These are phyloP conservation scores for Daldinia vernicosa DNA, from an alignment of 495 filamentous ascomycete species.

Conservation along the genomic window DNA sequence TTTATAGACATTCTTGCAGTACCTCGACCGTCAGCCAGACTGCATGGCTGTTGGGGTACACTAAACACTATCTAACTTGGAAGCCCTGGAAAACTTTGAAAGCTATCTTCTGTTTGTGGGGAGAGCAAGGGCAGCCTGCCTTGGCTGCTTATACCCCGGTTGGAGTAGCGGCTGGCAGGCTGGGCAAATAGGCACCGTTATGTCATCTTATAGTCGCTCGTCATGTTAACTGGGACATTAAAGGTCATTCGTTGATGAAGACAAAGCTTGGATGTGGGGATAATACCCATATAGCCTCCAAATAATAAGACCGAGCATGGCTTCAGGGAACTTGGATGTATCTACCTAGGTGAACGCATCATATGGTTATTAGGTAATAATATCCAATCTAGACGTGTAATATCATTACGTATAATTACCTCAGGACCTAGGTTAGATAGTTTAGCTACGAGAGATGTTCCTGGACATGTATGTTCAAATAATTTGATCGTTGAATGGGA, in stretches of 20 bases:
- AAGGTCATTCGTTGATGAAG: neutral
- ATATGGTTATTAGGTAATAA: neutral
- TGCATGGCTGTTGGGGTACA: neutral
- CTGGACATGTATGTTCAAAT: neutral
- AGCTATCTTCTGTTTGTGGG: conserved; percentile 19
- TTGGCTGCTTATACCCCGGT: conserved; percentile 13
- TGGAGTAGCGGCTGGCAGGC: conserved; percentile 24
- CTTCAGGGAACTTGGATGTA: neutral
- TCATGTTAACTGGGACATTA: neutral
- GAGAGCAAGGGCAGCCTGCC: neutral
- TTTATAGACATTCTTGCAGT: conserved; percentile 7
- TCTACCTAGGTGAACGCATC: neutral
- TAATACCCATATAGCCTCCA: neutral
- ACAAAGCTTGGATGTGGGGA: neutral
- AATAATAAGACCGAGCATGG: too few relatives aligned
- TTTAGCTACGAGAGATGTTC: neutral
- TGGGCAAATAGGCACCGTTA: conserved; percentile 13
- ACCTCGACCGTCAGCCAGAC: neutral
- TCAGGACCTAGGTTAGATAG: neutral
- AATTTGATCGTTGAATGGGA: neutral
- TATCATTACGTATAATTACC: neutral
- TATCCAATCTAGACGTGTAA: neutral
- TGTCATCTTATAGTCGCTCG: neutral
- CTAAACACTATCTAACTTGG: conserved; percentile 1
- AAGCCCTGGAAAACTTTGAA: conserved; percentile 1